A percentile compares a stretch with the other conserved stretches of the same genome.
Conservation (phyloP, 495 filamentous ascomycete genomes). For the Hypoxylon perforatum region DNA sequence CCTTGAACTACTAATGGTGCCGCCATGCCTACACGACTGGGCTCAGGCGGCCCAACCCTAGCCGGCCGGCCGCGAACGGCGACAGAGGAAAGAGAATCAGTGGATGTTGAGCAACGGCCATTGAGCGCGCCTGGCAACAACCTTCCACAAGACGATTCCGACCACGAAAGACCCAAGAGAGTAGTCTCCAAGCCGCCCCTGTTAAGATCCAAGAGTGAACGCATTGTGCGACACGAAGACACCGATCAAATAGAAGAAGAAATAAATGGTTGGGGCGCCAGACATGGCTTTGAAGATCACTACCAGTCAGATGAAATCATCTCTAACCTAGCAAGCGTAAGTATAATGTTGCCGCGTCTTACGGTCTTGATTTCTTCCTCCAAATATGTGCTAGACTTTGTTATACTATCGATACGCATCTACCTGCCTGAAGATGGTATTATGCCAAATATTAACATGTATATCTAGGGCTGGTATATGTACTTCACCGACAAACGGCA, state of each 20-base stretch:
- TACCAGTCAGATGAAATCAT: slow-evolving; percentile 74
- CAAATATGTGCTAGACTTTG: slow-evolving; percentile 51
- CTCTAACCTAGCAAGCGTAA: slow-evolving; percentile 65
- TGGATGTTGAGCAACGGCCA: slow-evolving; percentile 42
- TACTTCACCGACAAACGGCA: slow-evolving; percentile 98
- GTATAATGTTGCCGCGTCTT: slow-evolving; percentile 33
- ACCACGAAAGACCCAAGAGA: slow-evolving; percentile 40
- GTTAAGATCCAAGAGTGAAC: slow-evolving; percentile 78
- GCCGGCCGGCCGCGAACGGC: slow-evolving; percentile 38
- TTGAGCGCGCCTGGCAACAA: slow-evolving; percentile 49
- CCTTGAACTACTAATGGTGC: slow-evolving; percentile 23
- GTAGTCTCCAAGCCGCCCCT: slow-evolving; percentile 67
- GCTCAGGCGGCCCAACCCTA: slow-evolving; percentile 27
- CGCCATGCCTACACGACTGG: slow-evolving; percentile 39
- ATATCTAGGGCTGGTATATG: slow-evolving; percentile 89
- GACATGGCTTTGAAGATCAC: slow-evolving; percentile 77
- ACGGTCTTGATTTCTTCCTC: slow-evolving; percentile 47
- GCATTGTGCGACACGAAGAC: slow-evolving; percentile 62
- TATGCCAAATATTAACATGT: slow-evolving; percentile 49
- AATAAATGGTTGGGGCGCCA: slow-evolving; percentile 62
- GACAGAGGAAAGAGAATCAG: slow-evolving; percentile 40
- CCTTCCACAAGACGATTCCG: slow-evolving; percentile 43
- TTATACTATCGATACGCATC: slow-evolving; percentile 25
- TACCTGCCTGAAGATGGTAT: slow-evolving; percentile 5
- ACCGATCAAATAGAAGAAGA: slow-evolving; percentile 52